Base-by-base conservation (phyloP, 1,284 basidiomycete species). In the Tylopilus sp. region DNA sequence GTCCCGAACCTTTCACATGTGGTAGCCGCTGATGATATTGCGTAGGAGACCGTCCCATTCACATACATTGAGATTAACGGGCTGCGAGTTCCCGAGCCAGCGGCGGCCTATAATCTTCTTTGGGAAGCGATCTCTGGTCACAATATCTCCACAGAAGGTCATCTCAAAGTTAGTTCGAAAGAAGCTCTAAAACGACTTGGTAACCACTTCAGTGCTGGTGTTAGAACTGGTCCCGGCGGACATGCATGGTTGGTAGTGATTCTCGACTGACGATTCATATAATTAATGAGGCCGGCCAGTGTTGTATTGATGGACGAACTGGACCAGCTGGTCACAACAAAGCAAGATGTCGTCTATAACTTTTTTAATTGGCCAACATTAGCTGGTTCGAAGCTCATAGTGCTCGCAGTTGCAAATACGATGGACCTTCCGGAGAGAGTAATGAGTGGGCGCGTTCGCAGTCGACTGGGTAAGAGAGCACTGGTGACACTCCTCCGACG, bases 301-400 rank as follows among this genome's bases (percentile, higher is more conserved):
- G 90, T 99, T 6, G 93, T 99, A 5, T 77, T 99, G 24, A 98
- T 99, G 92, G 96, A 99, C 68, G 96, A 99, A 72, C 81, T 99
- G 3, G 96, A 99, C 72, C 96, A 98, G 70, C 81, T 99, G 31
- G 85, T 99, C 58, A 98, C 96, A 0, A 79, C 88, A 22, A 96
- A 97, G 67, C 96, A 99, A 72, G 95, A 98, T 61, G 96, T 99
- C 3, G 91, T 99, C 37, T 99, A 99, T 75, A 98, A 98, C 70
- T 96, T 99, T 73, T 99, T 99, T 81, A 98, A 98, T 70, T 99
- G 97, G 96, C 97, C 96, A 1, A 95, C 93, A 11, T 78, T 96
- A 53, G 81, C 84, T 1, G 86, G 86, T 15, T 92, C 90, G 50
- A 89, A 90, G 65, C 80, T 99, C 15, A 87, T 98, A 48, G 96